Evolutionary conservation across 495 filamentous ascomycete species (phyloP).

Genomic region (Cairneyella variabilis): DNA sequence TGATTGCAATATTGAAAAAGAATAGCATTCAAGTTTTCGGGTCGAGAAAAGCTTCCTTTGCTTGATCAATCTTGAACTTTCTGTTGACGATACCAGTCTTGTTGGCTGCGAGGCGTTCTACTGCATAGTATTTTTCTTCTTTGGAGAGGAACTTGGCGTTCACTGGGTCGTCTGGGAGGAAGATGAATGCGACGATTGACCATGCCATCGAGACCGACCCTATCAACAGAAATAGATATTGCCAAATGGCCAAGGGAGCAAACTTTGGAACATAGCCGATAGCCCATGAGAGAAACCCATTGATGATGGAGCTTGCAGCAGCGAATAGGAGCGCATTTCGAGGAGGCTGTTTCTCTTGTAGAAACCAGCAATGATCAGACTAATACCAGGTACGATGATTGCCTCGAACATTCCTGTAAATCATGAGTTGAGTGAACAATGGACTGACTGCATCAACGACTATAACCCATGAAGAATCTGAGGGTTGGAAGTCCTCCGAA

Average conservation of each 20-base stretch:
- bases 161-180: conserved; percentile 65
- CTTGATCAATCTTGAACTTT: conserved; percentile 61
- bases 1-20: conserved; percentile 20
- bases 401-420: conserved; percentile 46
- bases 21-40: conserved; percentile 49
- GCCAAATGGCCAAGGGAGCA: neutral
- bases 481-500: conserved; percentile 46
- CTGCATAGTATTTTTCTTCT: conserved; percentile 52
- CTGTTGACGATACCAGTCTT: conserved; percentile 69
- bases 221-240: conserved; percentile 55
- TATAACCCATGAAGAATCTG: conserved; percentile 47
- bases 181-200: conserved; percentile 55
- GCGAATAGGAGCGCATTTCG: conserved; percentile 52
- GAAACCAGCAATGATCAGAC: conserved; percentile 53
- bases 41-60: conserved; percentile 54
- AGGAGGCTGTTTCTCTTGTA: conserved; percentile 60
- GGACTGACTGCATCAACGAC: conserved; percentile 9
- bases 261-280: conserved; percentile 4
- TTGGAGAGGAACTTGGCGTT: conserved; percentile 61
- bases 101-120: conserved; percentile 61
- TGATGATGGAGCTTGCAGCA: conserved; percentile 26
- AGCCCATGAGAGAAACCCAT: conserved; percentile 17
- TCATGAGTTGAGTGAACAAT: neutral
- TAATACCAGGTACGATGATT: conserved; percentile 48
- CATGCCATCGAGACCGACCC: conserved; percentile 56